Base-by-base conservation (phyloP, 2,329 filamentous ascomycete genomes). In the Arthroderma sp. region DNA sequence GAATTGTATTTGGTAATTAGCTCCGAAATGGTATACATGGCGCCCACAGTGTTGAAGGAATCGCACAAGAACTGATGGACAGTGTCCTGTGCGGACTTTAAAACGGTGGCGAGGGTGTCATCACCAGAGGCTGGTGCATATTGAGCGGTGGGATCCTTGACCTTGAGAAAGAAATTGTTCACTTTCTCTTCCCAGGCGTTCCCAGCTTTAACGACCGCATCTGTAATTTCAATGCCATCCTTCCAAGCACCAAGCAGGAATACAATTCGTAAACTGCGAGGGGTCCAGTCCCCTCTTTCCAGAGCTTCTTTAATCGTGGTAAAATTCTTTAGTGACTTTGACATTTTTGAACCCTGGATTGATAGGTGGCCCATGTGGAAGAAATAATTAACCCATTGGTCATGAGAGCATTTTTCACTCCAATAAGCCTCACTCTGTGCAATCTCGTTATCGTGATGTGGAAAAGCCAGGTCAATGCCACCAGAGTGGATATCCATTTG, bases 381-480 rank as follows among this genome's bases (percentile, higher is more conserved):
- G 66, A 95, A 96, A 66, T 95, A 94, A 60, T 91, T 94, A 42
- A 94, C 84, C 89, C 89, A 94, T 48, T 85, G 85, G 37, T 69
- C 63, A 44, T 69, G 66, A 38, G 58, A 58, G 40, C 63, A 62
- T 37, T 66, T 61, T 9, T 65, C 61, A 43, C 66, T 62, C 74
- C 76, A 93, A 62, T 85, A 89, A n/a, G 85, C 86, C 61, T 93
- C 86, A 51, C 81, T 86, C 62, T 94, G 87, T 0, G 86, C 87
- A 52, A 94, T 67, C 62, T 94, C 89, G 55, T 94, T 95, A 62
- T 91, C 88, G 63, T 88, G 88, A 61, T 94, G 88, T 0, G 88
- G 87, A 62, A 94, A 94, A 0, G 82, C 81, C 43, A 96, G 73
- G 61, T 96, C 89, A 48, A 94, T 83, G 47, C 89, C 89, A 29